Base-by-base conservation (phyloP, 768 basidiomycete species). In the Podaxis sp. region DNA sequence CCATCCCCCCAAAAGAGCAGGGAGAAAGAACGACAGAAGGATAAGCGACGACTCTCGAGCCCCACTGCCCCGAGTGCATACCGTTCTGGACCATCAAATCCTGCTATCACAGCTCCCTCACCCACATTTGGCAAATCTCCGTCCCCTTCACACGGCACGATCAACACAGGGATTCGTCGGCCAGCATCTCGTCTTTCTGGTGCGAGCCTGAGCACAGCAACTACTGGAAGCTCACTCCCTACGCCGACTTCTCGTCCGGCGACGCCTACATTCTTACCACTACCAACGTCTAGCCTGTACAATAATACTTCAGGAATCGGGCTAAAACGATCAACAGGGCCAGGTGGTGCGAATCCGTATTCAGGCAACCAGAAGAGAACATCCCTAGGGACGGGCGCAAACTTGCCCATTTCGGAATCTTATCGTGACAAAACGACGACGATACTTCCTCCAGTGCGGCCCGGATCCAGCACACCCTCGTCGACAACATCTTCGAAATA, bases 251-350 rank as follows among this genome's bases (percentile, higher is more conserved):
- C 89, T 40, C 84, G 90, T 1, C 90, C 90, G 7, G 71, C 86
- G 21, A 90, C 90, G 23, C 90, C 90, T 7, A 90, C 89, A 16
- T 87, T 88, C 66, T 77, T 92, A 25, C 90, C 90, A n/a, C 64
- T 90, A 32, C 87, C 90, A 2, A 79, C 83, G 25, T 72, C 77
- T 27, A 75, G 82, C 40, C 61, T 83, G 23, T 82, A 84, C 62
- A 68, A 75, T n/a, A 74, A 75, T 35, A 67, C 75, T 47, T 69
- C 76, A 9, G 73, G 71, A 14, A 64, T 76, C 21, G 79, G 78
- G 9, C 69, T 83, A 61, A 91, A 89, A 71, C 82, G 86, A 46
- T 86, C 88, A 1, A 82, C 76, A 25, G 85, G 81, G 0, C 82
- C 84, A 14, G 67, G 76, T 28, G 75, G 76, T 16, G 67, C 70